Evolutionary conservation across 2,329 filamentous ascomycete genomes (phyloP).

Genomic region (Fusarium penzigii): DNA sequence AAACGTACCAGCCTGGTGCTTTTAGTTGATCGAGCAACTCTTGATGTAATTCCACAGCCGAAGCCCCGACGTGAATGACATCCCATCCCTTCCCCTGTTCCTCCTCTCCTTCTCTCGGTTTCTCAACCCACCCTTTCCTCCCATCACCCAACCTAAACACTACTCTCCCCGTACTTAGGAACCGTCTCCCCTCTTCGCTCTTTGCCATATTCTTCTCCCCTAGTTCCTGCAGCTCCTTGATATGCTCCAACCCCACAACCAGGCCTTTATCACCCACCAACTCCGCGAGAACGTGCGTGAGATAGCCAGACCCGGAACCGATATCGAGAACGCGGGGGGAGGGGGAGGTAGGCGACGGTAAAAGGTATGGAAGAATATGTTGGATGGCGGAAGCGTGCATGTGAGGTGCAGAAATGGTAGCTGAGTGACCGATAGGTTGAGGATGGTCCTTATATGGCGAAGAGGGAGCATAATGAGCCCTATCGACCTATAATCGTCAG

Average conservation of each 20-base stretch:
- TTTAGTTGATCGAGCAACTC: slow-evolving; percentile 76
- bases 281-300: slow-evolving; percentile 86
- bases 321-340: slow-evolving; percentile 67
- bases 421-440: slow-evolving; percentile 55
- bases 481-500: slow-evolving; percentile 70
- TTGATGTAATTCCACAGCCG: slow-evolving; percentile 71
- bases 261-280: slow-evolving; percentile 57
- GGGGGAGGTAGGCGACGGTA: slow-evolving; percentile 35
- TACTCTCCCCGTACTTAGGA: slow-evolving; percentile 67
- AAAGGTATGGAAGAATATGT: slow-evolving; percentile 47
- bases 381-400: slow-evolving; percentile 60
- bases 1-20: slow-evolving; percentile 65
- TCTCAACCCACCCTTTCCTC: slow-evolving; percentile 60
- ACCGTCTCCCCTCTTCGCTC: slow-evolving; percentile 54
- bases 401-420: slow-evolving; percentile 61
- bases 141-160: slow-evolving; percentile 77
- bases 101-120: slow-evolving; percentile 43
- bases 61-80: slow-evolving; percentile 93
- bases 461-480: slow-evolving; percentile 76
- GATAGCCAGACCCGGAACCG: slow-evolving; percentile 76
- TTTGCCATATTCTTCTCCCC: slow-evolving; percentile 67
- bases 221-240: slow-evolving; percentile 61
- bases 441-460: slow-evolving; percentile 67
- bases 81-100: slow-evolving; percentile 68
- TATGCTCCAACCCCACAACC: slow-evolving; percentile 77